Percentiles rank a stretch among this genome's conserved stretches.
Conservation (phyloP, 192 early-diverging fungal genomes). For the Backusella mclennaniae region DNA sequence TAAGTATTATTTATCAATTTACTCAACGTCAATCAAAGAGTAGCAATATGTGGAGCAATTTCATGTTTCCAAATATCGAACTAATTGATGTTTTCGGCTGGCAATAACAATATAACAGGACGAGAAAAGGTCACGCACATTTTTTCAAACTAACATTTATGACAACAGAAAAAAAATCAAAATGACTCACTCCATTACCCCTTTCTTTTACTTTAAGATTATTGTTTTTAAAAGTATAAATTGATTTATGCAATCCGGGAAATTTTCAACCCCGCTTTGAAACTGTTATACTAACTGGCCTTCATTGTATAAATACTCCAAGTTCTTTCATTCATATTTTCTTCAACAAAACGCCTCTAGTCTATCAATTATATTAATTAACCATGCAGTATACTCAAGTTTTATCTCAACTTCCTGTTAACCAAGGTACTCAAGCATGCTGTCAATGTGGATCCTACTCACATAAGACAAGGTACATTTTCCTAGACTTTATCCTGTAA, state of each 20-base stretch:
- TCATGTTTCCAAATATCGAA: neutral
- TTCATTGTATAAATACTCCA: neutral
- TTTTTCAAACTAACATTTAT: neutral
- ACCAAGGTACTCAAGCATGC: neutral
- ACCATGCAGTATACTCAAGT: neutral
- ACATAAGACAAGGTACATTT: conserved; percentile 7
- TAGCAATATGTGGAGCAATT: neutral
- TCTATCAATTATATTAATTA: neutral
- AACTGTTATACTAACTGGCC: neutral
- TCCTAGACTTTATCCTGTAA: neutral
- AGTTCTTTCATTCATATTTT: neutral
- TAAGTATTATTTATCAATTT: neutral
- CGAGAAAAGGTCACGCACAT: neutral
- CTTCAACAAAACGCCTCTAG: neutral
- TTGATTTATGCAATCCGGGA: neutral
- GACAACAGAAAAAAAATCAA: neutral
- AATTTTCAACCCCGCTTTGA: neutral
- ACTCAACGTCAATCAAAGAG: neutral
- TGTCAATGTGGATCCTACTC: conserved; percentile 9
- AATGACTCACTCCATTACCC: neutral
- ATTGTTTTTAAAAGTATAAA: conserved; percentile 3
- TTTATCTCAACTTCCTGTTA: neutral
- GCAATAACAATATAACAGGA: neutral
- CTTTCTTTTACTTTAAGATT: neutral
- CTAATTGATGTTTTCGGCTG: neutral